Base-by-base conservation (phyloP, 2,329 filamentous ascomycete species). In the Monilinia laxa region DNA sequence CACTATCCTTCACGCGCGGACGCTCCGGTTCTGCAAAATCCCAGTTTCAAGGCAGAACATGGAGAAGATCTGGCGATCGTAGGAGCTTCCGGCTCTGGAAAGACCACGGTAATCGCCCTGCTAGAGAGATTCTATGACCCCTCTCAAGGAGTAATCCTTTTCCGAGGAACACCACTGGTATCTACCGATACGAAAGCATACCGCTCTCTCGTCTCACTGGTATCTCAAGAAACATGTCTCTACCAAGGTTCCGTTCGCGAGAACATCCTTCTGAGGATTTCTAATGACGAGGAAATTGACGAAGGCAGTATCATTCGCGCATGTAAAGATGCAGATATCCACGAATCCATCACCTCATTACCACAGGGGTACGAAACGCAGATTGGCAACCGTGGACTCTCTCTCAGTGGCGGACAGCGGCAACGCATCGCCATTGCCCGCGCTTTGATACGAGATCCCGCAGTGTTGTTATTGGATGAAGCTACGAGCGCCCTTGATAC, bases 11-110 rank as follows among this genome's bases (percentile, higher is more conserved):
- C 68, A 20, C 68, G 73, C 28, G 67, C 70, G 25, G 68, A 70
- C 20, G 65, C 73, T 11, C 68, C 68, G 9, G 72, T 78, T 16
- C 67, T 77, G 11, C 69, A 76, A 40, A 65, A 70, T 47, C 66
- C 76, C n/a, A 71, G 83, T 73, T 79, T 92, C 68, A 84, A 81
- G 7, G 12, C 1, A 9, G 20, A 10, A 45, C 1, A 12, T 25
- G 56, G 38, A 23, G 20, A 42, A 16, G 28, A 45, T 35, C 38
- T 45, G 4, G 55, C 2, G 7, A 59, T 45, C 16, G 86, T 90
- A 2, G 87, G 88, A 0, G 85, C 87, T 3, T 87, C 85, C 0
- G 87, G 87, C 2, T 85, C 86, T 1, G 88, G 87, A 0, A 90
- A 90, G 73, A 88, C 85, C 0, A 90, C 87, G 25, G 85, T 87